Percentiles rank a stretch among this genome's conserved stretches.
Conservation (phyloP, 306 rosid genomes). For the Luffa aegyptiaca region DNA sequence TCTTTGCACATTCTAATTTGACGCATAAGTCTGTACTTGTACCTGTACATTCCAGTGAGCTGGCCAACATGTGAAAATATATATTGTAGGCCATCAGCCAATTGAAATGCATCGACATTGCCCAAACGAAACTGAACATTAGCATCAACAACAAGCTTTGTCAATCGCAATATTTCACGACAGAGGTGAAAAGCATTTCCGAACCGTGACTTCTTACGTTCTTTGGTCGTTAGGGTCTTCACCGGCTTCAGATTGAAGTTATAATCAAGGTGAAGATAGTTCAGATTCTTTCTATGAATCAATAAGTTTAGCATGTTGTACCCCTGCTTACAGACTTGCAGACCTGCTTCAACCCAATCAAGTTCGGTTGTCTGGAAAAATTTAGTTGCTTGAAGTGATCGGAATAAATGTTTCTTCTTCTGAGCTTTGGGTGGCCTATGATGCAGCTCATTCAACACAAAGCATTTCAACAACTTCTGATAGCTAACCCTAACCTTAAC, state of each 20-base stretch:
- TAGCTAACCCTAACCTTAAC: constrained; percentile 98
- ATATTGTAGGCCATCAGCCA: constrained; percentile 97
- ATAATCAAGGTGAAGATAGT: constrained; percentile 96
- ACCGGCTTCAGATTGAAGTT: constrained; percentile 96
- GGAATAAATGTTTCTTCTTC: constrained; percentile 86
- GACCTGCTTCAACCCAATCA: constrained; percentile 99
- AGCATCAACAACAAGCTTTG: constrained; percentile 98
- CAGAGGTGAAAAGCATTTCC: constrained; percentile 99
- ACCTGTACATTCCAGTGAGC: constrained; percentile 97
- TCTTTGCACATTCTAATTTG: constrained; percentile 99
- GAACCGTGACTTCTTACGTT: constrained; percentile 91
- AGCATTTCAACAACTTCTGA: constrained; percentile 87
- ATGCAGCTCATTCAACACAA: constrained; percentile 94
- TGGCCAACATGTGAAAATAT: constrained; percentile 98
- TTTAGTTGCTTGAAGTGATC: constrained; percentile 95
- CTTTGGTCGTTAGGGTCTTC: constrained; percentile 89
- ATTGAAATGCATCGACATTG: constrained; percentile 94
- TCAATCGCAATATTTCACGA: constrained; percentile 93
- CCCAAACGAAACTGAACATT: constrained; percentile 96
- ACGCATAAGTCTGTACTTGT: constrained; percentile 95
- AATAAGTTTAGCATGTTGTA: constrained; percentile 93
- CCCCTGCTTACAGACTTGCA: constrained; percentile 98
- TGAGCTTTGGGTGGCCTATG: constrained; percentile 99
- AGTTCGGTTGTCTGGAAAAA: constrained; percentile 98
- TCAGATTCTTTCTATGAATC: constrained; percentile 94